Conservation (phyloP, 2,329 filamentous ascomycete genomes). For the Alternaria tenuissima region DNA sequence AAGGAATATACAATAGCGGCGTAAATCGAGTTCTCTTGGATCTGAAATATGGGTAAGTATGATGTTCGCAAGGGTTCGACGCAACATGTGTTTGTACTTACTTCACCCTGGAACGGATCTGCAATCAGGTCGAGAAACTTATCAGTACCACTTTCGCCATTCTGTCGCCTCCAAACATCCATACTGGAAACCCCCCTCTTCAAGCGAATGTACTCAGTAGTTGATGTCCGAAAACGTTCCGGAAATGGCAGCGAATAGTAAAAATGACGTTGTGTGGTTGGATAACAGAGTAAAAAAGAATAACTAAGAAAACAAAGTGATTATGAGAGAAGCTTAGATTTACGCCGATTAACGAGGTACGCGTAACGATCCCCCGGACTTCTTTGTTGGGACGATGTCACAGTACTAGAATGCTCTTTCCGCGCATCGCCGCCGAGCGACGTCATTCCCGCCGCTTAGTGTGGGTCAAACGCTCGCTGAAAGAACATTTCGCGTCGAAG, state of each 20-base stretch:
- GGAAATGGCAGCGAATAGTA: neutral
- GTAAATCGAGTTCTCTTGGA: slow-evolving; percentile 72
- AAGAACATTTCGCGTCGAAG: slow-evolving; percentile 6
- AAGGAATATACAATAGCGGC: slow-evolving; percentile 83
- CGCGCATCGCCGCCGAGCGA: slow-evolving; percentile 12
- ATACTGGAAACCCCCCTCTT: slow-evolving; percentile 13
- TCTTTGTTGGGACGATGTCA: slow-evolving; percentile 15
- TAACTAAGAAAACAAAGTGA: neutral
- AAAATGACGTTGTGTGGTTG: neutral
- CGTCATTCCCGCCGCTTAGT: slow-evolving; percentile 14
- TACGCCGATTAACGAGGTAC: neutral
- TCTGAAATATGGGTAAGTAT: slow-evolving; percentile 48
- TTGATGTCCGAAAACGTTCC: neutral
- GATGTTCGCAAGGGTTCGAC: neutral
- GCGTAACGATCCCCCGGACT: slow-evolving; percentile 14
- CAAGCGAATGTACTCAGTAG: slow-evolving; percentile 10
- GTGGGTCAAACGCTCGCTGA: slow-evolving; percentile 1
- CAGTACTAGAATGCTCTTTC: slow-evolving; percentile 15
- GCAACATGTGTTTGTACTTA: slow-evolving; percentile 16
- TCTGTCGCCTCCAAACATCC: slow-evolving; percentile 21
- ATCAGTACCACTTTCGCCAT: slow-evolving; percentile 34
- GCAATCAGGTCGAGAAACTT: slow-evolving; percentile 52
- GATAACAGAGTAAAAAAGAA: neutral
- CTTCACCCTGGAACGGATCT: slow-evolving; percentile 50
- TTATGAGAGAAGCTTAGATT: neutral